These are phyloP conservation scores for Allium sativum DNA, from an alignment of 106 monocot species.

Conservation along the genomic window DNA sequence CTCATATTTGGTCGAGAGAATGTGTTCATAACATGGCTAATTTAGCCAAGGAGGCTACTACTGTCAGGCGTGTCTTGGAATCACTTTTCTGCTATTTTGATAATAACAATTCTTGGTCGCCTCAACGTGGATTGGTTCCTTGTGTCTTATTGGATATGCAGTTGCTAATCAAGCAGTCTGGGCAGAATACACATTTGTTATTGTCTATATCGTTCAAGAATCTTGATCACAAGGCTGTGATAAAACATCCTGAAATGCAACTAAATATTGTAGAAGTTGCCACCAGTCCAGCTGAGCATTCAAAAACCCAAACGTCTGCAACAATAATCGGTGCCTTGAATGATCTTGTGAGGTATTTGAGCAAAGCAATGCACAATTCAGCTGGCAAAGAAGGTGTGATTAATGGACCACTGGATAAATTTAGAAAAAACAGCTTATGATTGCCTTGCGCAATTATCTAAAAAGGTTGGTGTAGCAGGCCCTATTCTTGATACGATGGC, in stretches of 20 bases:
- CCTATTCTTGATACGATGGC: constrained; percentile 82
- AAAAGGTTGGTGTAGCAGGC: constrained; percentile 70
- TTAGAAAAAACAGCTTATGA: constrained; percentile 46
- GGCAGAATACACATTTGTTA: constrained; percentile 52
- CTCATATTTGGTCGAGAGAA: constrained; percentile 52
- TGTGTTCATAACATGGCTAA: constrained; percentile 54
- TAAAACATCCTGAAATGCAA: constrained; percentile 67
- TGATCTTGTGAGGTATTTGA: constrained; percentile 67
- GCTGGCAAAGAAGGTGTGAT: constrained; percentile 17
- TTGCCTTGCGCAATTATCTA: constrained; percentile 64
- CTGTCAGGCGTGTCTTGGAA: constrained; percentile 42
- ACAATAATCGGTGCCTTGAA: constrained; percentile 56
- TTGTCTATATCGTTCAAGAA: constrained; percentile 54
- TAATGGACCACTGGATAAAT: constrained; percentile 42
- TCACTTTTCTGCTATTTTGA: constrained; percentile 54
- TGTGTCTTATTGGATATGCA: constrained; percentile 36
- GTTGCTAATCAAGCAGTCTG: constrained; percentile 39
- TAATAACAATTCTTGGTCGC: constrained; percentile 36
- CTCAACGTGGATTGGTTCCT: constrained; percentile 37
- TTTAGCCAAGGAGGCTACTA: constrained; percentile 58
- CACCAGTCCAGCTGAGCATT: constrained; percentile 47
- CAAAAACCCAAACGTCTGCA: constrained; percentile 44
- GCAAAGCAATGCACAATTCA: constrained; percentile 42
- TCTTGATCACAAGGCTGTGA: constrained; percentile 51
- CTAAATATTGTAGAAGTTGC: constrained; percentile 57